Percentiles rank a stretch among this genome's conserved stretches.
phyloP scores from a whole-genome alignment of 495 filamentous ascomycete species.

The Podospora tetraspora region DNA sequence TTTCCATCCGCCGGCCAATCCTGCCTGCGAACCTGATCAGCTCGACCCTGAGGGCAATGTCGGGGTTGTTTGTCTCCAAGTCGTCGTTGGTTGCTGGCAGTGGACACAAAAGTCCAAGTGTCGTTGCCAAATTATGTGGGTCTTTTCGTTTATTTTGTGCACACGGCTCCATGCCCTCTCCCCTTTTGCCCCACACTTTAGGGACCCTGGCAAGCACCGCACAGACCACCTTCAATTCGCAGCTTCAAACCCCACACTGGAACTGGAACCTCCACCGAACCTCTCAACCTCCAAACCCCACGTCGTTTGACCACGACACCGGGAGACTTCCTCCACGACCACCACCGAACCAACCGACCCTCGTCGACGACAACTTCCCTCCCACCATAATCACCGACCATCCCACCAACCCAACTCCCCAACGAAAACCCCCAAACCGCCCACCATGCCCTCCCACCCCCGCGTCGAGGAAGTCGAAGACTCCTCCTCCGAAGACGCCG shows the following conservation, averaged over 20 bases:
- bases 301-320: not conserved
- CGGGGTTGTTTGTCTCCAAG: conserved; percentile 32
- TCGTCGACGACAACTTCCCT: conserved; percentile 11
- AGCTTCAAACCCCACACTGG: not conserved
- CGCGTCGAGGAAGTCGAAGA: conserved; percentile 86
- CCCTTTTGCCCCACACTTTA: too few species aligned
- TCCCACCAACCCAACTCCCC: conserved; percentile 4
- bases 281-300: not conserved
- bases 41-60: conserved; percentile 34
- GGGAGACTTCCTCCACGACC: not conserved
- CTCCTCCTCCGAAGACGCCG: conserved; percentile 52
- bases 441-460: conserved; percentile 68
- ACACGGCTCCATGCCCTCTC: too few species aligned
- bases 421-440: conserved; percentile 8
- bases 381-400: conserved; percentile 4
- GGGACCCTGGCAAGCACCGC: not conserved
- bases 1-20: too few species aligned
- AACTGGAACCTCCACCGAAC: not conserved
- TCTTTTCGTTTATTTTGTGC: too few species aligned
- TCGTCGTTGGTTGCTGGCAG: too few species aligned
- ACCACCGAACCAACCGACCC: conserved; percentile 26
- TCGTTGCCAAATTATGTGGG: too few species aligned
- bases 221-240: not conserved
- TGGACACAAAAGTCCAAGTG: too few species aligned
- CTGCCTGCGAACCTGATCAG: too few species aligned